Base-by-base conservation (phyloP, 2,329 filamentous ascomycete genomes). In the Colletotrichum lupini region DNA sequence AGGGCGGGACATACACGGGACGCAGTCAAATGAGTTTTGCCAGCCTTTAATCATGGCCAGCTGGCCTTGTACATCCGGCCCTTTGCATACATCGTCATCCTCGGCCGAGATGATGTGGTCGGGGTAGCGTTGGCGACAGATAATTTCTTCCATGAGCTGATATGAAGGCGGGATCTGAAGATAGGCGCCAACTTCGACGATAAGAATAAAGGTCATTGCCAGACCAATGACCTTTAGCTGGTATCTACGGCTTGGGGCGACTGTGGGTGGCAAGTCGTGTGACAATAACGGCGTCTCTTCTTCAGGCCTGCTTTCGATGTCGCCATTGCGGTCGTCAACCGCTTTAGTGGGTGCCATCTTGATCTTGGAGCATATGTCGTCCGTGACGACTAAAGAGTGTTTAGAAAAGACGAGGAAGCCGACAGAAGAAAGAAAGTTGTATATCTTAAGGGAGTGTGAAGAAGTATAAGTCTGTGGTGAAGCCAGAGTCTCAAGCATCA, bases 41-140 rank as follows among this genome's bases (percentile, higher is more conserved):
- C 86, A 87, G 1, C 87, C 88, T 53, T 83, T 82, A 22, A 91
- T 79, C 82, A 86, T 85, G 14, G 89, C 87, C 56, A 91, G 80
- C 24, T 84, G 82, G 30, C 84, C 82, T 75, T 91, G 88, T 1
- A 91, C 87, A 2, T 81, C 78, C 0, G 81, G 77, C 3, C 79
- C 78, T 76, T 91, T 90, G 80, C 89, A 91, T 6, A 83, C 80
- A 57, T 81, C 77, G 68, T 89, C 87, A 2, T 80, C 87, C 2
- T 79, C 64, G 77, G 79, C 73, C 57, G 73, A 67, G 0, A 83
- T 78, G 28, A 81, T 76, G 57, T 84, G 79, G 2, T 83, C 80
- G 5, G 86, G 84, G 75, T 86, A 87, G 73, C 86, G 83, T 19
- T 82, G 77, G 28, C 85, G 85, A 78, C 89, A 91, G 57, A 89